Base-by-base conservation (phyloP, 2,329 filamentous ascomycete genomes). In the Aspergillus tamarii region DNA sequence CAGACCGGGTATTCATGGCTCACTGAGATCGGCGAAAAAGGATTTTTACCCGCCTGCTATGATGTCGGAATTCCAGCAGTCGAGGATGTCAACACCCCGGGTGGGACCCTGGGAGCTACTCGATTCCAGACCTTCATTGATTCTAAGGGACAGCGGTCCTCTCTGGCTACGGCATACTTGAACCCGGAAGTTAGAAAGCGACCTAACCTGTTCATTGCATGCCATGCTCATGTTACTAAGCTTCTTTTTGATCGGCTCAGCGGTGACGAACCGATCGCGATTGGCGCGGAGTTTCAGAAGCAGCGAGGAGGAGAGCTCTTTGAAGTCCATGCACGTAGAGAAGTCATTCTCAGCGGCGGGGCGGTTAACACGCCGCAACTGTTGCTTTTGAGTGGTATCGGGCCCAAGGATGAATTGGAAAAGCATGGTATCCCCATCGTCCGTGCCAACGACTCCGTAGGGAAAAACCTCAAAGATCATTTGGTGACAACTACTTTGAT, bases 301-400 rank as follows among this genome's bases (percentile, higher is more conserved):
- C 50, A 28, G 6, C 63, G 36, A 4, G 64, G 59, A 12, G 61
- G 65, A 2, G 58, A 63, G 28, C 26, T 28, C 11, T 67, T 66
- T 48, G 21, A 67, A 16, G 67, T 69, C 9, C 67, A 69, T 39
- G 67, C 67, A 1, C 39, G 60, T 19, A 34, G 59, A 2, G 73
- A 77, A 64, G 69, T 76, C 19, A 72, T 78, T n/a, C 39, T 76
- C 43, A 71, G 64, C 12, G 70, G 72, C 1, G 76, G 76, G 14
- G 56, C 73, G 7, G 67, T 74, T 43, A 69, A 73, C n/a, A 76
- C 74, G 0, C 76, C 76, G 0, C 70, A 77, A 54, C 36, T 73
- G 1, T 68, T 78, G 12, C 66, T 75, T 64, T 67, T 74, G 9
- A 77, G 74, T 23, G 76, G 76, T 9, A 69, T 78, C 34, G 76